Evolutionary conservation across 2,329 filamentous ascomycete genomes (phyloP), one percentile per base, ranked within the genome.

Genomic region (Gaeumannomyces tritici): DNA sequence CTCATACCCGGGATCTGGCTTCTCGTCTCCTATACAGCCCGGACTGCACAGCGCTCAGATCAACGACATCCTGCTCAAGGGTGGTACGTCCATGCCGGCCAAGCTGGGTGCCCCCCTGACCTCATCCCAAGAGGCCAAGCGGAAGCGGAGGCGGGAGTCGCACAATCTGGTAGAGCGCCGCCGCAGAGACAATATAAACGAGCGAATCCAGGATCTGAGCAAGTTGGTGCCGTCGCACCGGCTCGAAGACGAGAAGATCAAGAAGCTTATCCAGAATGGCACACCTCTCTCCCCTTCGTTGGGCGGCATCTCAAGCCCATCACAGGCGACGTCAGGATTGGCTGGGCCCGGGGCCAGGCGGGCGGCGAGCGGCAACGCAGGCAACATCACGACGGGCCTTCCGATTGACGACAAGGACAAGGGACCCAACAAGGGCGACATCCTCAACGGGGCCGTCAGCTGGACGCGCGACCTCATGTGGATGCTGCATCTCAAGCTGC

Each of bases 381-480:
- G 89, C 51, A 96, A 90, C 72, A 97, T 97, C 70, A 96, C 92
- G 7, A 93, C 93, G 66, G 92, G 93, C 18, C 83, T 98, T 33
- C 93, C 95, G 0, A 84, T 96, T 47, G 95, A 99, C 70, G 95
- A 98, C 68, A 98, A 98, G 74, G 95, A 99, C 77, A 98, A 98
- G 73, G 95, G 95, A 0, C 95, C 95, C 7, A 98, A 98, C 80
- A 99, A 99, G 78, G 95, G 95, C 59, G 95, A 99, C 70, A 98
- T 99, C 64, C 87, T 99, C 69, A 98, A 98, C 71, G 93, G 95
- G 33, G 90, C 93, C 42, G 95, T 98, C 62, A 92, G 91, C 76
- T 99, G 95, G 95, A 97, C 91, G 65, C 87, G 93, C 66, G 95
- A 99, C 76, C 81, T 99, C 61, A 96, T 98, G 91, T 98, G 95